phyloP scores from a whole-genome alignment of 106 monocot genomes.

The Allium fistulosum region DNA sequence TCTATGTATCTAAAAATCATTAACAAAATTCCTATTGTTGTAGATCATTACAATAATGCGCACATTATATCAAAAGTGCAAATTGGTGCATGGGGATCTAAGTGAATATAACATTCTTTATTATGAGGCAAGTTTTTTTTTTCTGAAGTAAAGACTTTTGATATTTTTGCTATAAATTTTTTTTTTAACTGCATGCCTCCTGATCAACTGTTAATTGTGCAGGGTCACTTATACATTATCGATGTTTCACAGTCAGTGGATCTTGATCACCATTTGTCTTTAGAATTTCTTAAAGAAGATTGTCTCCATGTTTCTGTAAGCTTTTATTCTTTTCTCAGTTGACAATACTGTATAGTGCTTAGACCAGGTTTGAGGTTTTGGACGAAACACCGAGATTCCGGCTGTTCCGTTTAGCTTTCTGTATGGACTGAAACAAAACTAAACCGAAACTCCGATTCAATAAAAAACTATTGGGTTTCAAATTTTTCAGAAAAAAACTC shows the following conservation, averaged over 20 bases:
- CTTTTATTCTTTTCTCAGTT: constrained; percentile 5
- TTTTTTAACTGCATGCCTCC: neutral
- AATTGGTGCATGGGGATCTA: constrained; percentile 95
- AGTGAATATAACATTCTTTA: constrained; percentile 99
- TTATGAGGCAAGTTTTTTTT: constrained; percentile 54
- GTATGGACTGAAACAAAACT: too few species aligned
- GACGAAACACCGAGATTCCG: too few species aligned
- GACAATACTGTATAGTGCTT: too few species aligned
- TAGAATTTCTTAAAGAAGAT: constrained; percentile 86
- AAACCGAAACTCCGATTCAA: too few species aligned
- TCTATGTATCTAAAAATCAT: too few species aligned
- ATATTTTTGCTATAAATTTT: too few species aligned
- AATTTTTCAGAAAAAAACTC: too few species aligned
- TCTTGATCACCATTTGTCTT: constrained; percentile 86
- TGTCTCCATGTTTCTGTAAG: constrained; percentile 89
- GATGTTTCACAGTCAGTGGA: constrained; percentile 98
- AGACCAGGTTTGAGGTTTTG: neutral
- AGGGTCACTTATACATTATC: constrained; percentile 95
- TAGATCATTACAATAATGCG: constrained; percentile 92
- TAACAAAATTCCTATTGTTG: too few species aligned
- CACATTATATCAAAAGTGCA: constrained; percentile 88
- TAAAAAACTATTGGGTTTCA: too few species aligned
- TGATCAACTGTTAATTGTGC: constrained; percentile 11
- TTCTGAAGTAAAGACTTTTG: neutral
- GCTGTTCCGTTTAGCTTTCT: too few species aligned